Evolutionary conservation across 2,329 filamentous ascomycete species (phyloP).

Genomic region (Penicillium sp.): DNA sequence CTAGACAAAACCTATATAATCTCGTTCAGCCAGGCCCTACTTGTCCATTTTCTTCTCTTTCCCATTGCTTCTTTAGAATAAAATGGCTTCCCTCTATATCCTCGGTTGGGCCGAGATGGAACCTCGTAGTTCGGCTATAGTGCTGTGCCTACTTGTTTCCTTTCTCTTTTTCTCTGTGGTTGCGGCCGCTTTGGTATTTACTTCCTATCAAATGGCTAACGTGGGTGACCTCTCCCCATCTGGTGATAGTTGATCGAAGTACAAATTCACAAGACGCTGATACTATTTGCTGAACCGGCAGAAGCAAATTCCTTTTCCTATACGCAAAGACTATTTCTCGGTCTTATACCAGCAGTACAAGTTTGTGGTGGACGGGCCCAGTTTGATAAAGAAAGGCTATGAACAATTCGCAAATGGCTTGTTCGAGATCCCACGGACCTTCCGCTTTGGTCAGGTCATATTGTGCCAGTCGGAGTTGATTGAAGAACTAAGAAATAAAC

Average conservation of each 20-base stretch:
- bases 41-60: not conserved
- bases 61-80: not conserved
- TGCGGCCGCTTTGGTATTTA: constrained; percentile 9
- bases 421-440: constrained; percentile 26
- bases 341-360: constrained; percentile 22
- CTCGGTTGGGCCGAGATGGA: not conserved
- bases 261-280: not conserved
- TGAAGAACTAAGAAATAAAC: constrained; percentile 19
- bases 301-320: constrained; percentile 12
- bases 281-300: not conserved
- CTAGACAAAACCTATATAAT: not conserved
- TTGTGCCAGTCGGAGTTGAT: constrained; percentile 22
- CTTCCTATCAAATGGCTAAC: constrained; percentile 16
- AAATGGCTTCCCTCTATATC: not conserved
- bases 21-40: not conserved
- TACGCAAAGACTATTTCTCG: constrained; percentile 7
- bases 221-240: constrained; percentile 9
- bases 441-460: constrained; percentile 23
- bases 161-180: not conserved
- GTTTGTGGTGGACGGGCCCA: constrained; percentile 22
- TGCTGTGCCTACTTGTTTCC: not conserved
- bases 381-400: constrained; percentile 20
- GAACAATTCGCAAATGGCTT: constrained; percentile 15
- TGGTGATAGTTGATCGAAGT: not conserved
- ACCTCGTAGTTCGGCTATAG: not conserved